Base-by-base conservation (phyloP, 176 grass and related monocot genomes). In the Tuctoria greenei region DNA sequence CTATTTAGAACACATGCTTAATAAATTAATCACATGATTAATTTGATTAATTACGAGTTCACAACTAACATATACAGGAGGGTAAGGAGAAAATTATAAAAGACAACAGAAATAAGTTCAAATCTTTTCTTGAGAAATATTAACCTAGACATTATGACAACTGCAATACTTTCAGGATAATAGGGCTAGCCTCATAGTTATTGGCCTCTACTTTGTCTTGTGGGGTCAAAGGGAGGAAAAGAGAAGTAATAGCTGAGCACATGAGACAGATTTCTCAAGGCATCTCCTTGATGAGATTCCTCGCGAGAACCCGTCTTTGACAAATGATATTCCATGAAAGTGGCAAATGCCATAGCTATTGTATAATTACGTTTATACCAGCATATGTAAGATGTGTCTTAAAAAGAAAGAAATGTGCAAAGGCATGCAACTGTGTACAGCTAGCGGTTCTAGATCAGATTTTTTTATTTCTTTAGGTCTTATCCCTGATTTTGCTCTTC, bases 51-150 rank as follows among this genome's bases (percentile, higher is more conserved):
- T n/a, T n/a, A n/a, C n/a, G n/a, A n/a, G n/a, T n/a, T n/a, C n/a
- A n/a, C n/a, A n/a, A n/a, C n/a, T n/a, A n/a, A n/a, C n/a, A 35
- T 89, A 89, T 67, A 79, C 75, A 35, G 90, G 90, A 88, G 90
- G 86, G 90, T 93, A 86, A 69, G 82, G 82, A 11, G 21, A 74
- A 57, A 18, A 65, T 18, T 23, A n/a, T n/a, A n/a, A n/a, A n/a
- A n/a, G n/a, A n/a, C n/a, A n/a, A n/a, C n/a, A n/a, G n/a, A n/a
- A n/a, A n/a, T n/a, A n/a, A n/a, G n/a, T n/a, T n/a, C 8, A 25
- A 12, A 26, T 2, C n/a, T n/a, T n/a, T n/a, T n/a, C n/a, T n/a
- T n/a, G n/a, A n/a, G n/a, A n/a, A n/a, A n/a, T n/a, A n/a, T n/a
- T n/a, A n/a, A n/a, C n/a, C n/a, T n/a, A n/a, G n/a, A n/a, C n/a